Conservation (phyloP, 345 rosid species). For the Clausena lansium region DNA sequence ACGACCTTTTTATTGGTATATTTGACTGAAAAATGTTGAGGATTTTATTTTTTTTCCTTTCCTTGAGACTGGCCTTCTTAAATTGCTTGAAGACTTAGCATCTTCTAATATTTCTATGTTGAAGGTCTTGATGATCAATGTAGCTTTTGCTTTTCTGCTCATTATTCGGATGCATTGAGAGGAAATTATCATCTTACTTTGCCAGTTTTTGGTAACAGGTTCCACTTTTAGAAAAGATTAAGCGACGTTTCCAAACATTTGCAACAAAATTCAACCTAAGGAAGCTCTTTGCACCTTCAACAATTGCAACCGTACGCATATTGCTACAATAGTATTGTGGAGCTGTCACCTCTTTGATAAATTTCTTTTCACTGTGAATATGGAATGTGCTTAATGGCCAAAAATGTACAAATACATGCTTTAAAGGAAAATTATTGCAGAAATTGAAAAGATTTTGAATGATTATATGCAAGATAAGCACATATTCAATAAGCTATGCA, state of each 20-base stretch:
- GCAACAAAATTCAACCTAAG: conserved; percentile 11
- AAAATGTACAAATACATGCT: background rate
- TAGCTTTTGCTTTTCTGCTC: background rate
- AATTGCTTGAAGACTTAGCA: background rate
- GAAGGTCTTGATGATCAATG: conserved; percentile 1
- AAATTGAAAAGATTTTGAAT: background rate
- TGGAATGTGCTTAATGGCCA: background rate
- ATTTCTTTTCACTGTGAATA: background rate
- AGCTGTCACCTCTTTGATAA: background rate
- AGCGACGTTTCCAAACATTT: background rate
- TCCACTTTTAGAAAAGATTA: background rate
- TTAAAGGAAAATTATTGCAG: too few relatives aligned
- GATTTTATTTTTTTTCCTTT: too few relatives aligned
- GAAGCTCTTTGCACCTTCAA: conserved; percentile 29
- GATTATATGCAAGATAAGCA: background rate
- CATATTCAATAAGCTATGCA: background rate
- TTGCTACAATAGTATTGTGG: background rate
- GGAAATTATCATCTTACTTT: conserved; percentile 5
- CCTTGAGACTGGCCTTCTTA: background rate
- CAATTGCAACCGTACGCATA: conserved; percentile 21
- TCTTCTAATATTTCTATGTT: background rate
- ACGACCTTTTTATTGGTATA: background rate
- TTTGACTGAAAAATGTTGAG: background rate
- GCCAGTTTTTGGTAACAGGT: conserved; percentile 4
- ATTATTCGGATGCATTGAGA: background rate